Percentiles rank a stretch among this genome's conserved stretches.
phyloP scores from a whole-genome alignment of 129 eudicot genomes.

The Mikania micrantha region DNA sequence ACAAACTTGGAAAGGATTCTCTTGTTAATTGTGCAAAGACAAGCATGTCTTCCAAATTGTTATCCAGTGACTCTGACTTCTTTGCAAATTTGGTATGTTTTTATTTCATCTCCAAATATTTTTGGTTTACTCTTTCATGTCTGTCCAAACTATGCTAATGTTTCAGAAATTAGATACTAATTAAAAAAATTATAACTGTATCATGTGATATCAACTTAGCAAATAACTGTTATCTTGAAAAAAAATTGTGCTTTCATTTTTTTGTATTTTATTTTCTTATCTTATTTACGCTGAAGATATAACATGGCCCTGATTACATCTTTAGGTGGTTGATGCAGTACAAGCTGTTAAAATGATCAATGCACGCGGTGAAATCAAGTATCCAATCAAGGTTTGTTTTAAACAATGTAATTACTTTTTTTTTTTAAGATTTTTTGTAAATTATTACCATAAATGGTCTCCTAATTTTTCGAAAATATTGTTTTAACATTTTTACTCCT shows the following conservation, averaged over 20 bases:
- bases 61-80: conserved; percentile 75
- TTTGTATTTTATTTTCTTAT: background rate
- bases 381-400: conserved; percentile 85
- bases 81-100: conserved; percentile 77
- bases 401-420: background rate
- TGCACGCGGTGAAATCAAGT: conserved; percentile 82
- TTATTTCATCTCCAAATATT: background rate
- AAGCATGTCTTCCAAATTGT: conserved; percentile 95
- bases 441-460: no score
- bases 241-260: no score
- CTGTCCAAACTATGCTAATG: background rate
- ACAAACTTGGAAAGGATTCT: conserved; percentile 91
- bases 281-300: no score
- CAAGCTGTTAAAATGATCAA: conserved; percentile 87
- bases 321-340: conserved; percentile 91
- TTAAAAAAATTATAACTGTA: no score
- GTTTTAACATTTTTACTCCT: no score
- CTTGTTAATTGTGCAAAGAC: conserved; percentile 97
- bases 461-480: no score
- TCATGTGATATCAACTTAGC: no score
- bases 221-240: no score
- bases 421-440: background rate
- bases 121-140: background rate
- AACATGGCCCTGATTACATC: no score
- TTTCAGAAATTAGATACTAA: no score